Evolutionary conservation across 331 rosid species (phyloP), one percentile per base, ranked within the genome.

Genomic region (Quercus phellos): DNA sequence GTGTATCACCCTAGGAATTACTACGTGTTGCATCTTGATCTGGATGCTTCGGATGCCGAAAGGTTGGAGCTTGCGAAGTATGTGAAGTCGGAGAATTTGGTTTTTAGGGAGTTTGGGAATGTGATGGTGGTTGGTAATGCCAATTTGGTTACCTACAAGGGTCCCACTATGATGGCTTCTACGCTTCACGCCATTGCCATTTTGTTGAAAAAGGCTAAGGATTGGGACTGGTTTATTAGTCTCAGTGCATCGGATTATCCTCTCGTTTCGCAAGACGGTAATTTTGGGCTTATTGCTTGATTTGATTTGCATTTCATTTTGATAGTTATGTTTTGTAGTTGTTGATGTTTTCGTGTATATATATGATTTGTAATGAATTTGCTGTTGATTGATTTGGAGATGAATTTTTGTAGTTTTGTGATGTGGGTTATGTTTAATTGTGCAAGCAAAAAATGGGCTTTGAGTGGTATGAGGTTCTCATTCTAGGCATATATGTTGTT

Each of bases 141-240:
- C 13, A 89, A 90, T 84, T 79, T 91, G 89, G 89, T 92, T 5
- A 94, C 98, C 1, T 53, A 82, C 50, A 94, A 92, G 77, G 99
- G 98, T 4, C 97, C 99, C 1, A 88, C 96, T 4, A 83, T 83
- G 94, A 83, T 85, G 51, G 98, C 98, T 74, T 78, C 84, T 58
- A 88, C 96, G 3, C 97, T 94, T 21, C 94, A 92, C 42, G 89
- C 87, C 22, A 78, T 91, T 83, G 94, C 98, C 0, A 78, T 92
- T 70, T 78, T 92, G 83, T 90, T 94, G 51, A 91, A 90, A 83
- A 67, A 68, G 60, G 89, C 82, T 0, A 58, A 67, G 32, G 92
- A 94, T 30, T 94, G 97, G 97, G 97, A 94, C 67, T 92, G 99
- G 98, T 94, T 94, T 74, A 79, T 94, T 74, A 92, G 91, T 80